Evolutionary conservation across 1,139 yeast species (phyloP).

Genomic region (Yamadazyma taylorii): DNA sequence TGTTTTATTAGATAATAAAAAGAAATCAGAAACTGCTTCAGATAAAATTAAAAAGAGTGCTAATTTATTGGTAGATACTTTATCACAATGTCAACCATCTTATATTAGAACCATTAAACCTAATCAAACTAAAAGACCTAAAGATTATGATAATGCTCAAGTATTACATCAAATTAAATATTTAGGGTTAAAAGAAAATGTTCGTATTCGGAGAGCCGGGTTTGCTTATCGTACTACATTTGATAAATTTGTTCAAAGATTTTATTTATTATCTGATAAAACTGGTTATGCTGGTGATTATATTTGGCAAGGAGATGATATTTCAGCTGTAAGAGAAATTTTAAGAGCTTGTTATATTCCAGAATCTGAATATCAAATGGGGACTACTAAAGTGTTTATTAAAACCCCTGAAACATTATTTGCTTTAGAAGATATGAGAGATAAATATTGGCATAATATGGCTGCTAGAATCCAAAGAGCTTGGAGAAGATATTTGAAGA

Average conservation of each 20-base stretch:
- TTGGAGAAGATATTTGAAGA: constrained; percentile 80
- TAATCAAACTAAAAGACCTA: constrained; percentile 87
- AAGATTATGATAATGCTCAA: constrained; percentile 84
- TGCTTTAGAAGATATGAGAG: constrained; percentile 95
- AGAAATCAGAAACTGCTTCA: constrained; percentile 95
- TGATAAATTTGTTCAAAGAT: constrained; percentile 96
- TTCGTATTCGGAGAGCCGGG: constrained; percentile 97
- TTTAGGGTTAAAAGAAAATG: constrained; percentile 94
- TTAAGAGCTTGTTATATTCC: constrained; percentile 82
- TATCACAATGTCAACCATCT: constrained; percentile 88
- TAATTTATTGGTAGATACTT: constrained; percentile 82
- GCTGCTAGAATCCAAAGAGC: constrained; percentile 98
- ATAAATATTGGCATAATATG: constrained; percentile 97
- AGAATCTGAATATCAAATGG: constrained; percentile 80
- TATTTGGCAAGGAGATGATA: constrained; percentile 88
- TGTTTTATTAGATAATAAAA: constrained; percentile 69
- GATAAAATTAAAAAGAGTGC: constrained; percentile 94
- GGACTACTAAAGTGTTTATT: constrained; percentile 91
- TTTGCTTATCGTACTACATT: constrained; percentile 97
- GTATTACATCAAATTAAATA: constrained; percentile 96
- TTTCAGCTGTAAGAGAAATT: constrained; percentile 78
- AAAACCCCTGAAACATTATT: constrained; percentile 96
- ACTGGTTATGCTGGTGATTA: constrained; percentile 99
- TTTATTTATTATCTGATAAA: constrained; percentile 79
- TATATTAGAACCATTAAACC: constrained; percentile 98